Base-by-base conservation (phyloP, 371 early-diverging fungal species). In the Mucor sp. region DNA sequence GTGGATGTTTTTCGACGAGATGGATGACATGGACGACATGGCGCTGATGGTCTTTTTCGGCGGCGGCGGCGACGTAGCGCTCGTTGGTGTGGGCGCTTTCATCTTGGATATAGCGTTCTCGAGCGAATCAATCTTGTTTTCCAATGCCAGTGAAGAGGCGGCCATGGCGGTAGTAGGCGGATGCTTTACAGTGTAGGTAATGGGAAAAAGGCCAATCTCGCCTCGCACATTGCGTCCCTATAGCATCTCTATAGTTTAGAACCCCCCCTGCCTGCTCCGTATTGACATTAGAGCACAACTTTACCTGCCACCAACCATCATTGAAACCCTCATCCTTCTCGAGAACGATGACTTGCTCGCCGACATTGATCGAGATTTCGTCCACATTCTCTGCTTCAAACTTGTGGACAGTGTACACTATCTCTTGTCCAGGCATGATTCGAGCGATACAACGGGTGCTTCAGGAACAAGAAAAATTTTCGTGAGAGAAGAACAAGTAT, bases 261-360 rank as follows among this genome's bases (percentile, higher is more conserved):
- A 47, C 47, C 21, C 47, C 47, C 23, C 21, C 9, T 47, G 21
- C 9, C 21, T 39, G n/a, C 37, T 55, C 6, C 48, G 21, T 15
- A 14, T 35, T 30, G 58, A n/a, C 32, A 27, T 21, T 27, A n/a
- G n/a, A n/a, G 6, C 19, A 57, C 37, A 63, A 32, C 21, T 56
- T 58, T 71, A 71, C 72, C 62, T 72, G 61, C 90, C 91, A 94
- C 93, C 94, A 94, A 25, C 93, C 93, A 73, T 94, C 94, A 30
- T 82, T 82, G 71, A 83, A 92, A 11, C 84, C 81, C 19, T 92
- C 92, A 71, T 94, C 94, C 64, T 83, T 84, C 67, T 91, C 91
- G 14, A 92, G 66, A 1, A 94, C 88, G 32, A 89, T 72, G 9
- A 94, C 82, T 35, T 89, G 85, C 56, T 94, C 92, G 11, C 88